Percentiles rank a stretch among this genome's conserved stretches.
Conservation (phyloP, 805 yeast species). For the Candida tallmaniae region DNA sequence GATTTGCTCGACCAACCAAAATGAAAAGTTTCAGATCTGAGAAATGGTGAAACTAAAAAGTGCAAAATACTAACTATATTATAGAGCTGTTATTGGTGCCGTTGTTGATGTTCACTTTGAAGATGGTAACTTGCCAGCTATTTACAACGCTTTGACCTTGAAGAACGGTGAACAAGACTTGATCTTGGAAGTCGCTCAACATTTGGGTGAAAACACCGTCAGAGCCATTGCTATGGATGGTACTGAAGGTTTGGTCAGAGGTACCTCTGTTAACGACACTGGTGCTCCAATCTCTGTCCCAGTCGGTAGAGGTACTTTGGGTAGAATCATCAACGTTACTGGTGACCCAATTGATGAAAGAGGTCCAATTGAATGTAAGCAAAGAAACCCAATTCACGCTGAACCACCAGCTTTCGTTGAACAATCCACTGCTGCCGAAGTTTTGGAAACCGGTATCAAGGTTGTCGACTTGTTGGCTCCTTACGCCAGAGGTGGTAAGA, state of each 20-base stretch:
- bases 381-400: slow-evolving; percentile 97
- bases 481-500: slow-evolving; percentile 99
- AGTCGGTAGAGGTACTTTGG: slow-evolving; percentile 98
- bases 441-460: slow-evolving; percentile 98
- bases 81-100: slow-evolving; percentile 97
- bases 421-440: slow-evolving; percentile 97
- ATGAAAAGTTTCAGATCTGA: too few species aligned
- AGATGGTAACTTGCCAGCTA: slow-evolving; percentile 95
- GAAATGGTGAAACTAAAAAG: too few species aligned
- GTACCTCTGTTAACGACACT: slow-evolving; percentile 85
- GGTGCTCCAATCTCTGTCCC: slow-evolving; percentile 99
- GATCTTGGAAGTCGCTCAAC: slow-evolving; percentile 98
- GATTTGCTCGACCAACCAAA: too few species aligned
- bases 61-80: slow-evolving; percentile 31
- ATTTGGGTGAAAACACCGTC: slow-evolving; percentile 99
- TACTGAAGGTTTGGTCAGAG: slow-evolving; percentile 99
- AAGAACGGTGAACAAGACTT: slow-evolving; percentile 73
- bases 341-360: slow-evolving; percentile 99
- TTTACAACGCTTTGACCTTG: slow-evolving; percentile 92
- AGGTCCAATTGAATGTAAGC: slow-evolving; percentile 92
- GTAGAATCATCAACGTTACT: slow-evolving; percentile 95
- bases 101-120: slow-evolving; percentile 98
- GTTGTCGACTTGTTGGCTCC: slow-evolving; percentile 99
- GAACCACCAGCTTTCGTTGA: slow-evolving; percentile 96
- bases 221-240: slow-evolving; percentile 99